Percentiles rank a stretch among this genome's conserved stretches.
Conservation (phyloP, 192 early-diverging fungal genomes). For the Backusella psychrophila region DNA sequence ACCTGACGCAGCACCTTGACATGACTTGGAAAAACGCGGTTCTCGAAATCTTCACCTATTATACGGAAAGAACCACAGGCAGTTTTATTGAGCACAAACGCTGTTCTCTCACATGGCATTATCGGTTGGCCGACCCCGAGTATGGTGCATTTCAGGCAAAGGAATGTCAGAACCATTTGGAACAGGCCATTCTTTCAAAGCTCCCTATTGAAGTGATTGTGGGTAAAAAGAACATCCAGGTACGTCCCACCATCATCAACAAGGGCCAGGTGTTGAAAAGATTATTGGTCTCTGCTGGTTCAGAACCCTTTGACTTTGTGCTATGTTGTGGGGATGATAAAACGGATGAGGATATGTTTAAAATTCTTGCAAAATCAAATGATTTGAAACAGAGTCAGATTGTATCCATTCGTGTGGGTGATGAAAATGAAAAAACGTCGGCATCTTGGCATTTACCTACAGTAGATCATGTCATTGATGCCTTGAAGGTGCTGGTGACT, state of each 20-base stretch:
- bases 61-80: slow-evolving; percentile 93
- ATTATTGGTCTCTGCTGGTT: slow-evolving; percentile 57
- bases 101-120: slow-evolving; percentile 97
- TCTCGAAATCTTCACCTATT: slow-evolving; percentile 93
- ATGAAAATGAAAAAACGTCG: slow-evolving; percentile 82
- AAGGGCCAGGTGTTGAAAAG: slow-evolving; percentile 97
- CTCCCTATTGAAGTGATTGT: slow-evolving; percentile 92
- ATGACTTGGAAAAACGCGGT: slow-evolving; percentile 95
- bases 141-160: slow-evolving; percentile 96
- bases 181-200: slow-evolving; percentile 86
- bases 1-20: slow-evolving; percentile 69
- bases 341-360: slow-evolving; percentile 99
- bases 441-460: slow-evolving; percentile 80
- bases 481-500: not conserved
- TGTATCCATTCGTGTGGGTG: slow-evolving; percentile 80
- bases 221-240: slow-evolving; percentile 98
- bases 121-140: slow-evolving; percentile 90
- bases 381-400: not conserved
- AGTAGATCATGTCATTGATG: not conserved
- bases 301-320: slow-evolving; percentile 80
- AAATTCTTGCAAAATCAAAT: slow-evolving; percentile 14
- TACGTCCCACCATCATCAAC: slow-evolving; percentile 87
- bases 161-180: slow-evolving; percentile 95
- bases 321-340: slow-evolving; percentile 96
- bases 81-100: slow-evolving; percentile 92